These are phyloP conservation scores for Scytalidium sp. DNA, from an alignment of 2,329 filamentous ascomycete genomes.

Conservation along the genomic window DNA sequence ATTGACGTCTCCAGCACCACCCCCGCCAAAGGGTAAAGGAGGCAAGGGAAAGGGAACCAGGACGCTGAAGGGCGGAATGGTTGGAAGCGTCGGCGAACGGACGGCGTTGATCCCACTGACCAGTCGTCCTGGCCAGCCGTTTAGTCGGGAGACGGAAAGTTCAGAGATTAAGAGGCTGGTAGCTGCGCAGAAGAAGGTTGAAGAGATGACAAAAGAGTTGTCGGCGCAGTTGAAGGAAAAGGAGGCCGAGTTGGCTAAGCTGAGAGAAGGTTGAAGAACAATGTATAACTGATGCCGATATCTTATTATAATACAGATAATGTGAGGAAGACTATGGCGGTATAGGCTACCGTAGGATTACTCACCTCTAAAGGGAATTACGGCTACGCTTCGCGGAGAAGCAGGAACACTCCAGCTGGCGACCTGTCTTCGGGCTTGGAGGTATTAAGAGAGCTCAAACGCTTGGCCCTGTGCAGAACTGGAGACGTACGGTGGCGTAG, in stretches of 20 bases:
- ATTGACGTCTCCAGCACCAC: constrained; percentile 65
- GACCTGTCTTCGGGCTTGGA: too few species aligned
- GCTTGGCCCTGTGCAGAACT: too few species aligned
- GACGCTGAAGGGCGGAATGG: constrained; percentile 34
- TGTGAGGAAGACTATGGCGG: too few species aligned
- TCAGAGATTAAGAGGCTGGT: constrained; percentile 58
- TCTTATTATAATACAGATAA: too few species aligned
- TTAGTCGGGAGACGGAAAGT: constrained; percentile 68
- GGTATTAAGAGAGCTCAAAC: too few species aligned
- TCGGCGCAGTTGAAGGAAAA: constrained; percentile 20
- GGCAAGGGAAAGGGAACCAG: constrained; percentile 57
- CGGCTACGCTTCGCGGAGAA: too few species aligned
- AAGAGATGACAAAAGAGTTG: constrained; percentile 34
- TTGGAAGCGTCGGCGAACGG: constrained; percentile 50
- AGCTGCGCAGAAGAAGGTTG: constrained; percentile 63
- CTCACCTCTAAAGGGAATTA: too few species aligned
- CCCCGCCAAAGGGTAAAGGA: constrained; percentile 46
- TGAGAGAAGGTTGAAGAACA: constrained; percentile 13
- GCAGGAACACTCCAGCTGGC: too few species aligned
- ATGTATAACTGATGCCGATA: too few species aligned
- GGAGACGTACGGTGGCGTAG: too few species aligned
- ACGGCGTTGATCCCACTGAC: constrained; percentile 72
- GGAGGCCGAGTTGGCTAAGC: constrained; percentile 17
- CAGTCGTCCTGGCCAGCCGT: constrained; percentile 67
- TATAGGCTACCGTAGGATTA: too few species aligned